These are phyloP conservation scores for Claviceps pusilla DNA, from an alignment of 2,329 filamentous ascomycete genomes.

Conservation along the genomic window DNA sequence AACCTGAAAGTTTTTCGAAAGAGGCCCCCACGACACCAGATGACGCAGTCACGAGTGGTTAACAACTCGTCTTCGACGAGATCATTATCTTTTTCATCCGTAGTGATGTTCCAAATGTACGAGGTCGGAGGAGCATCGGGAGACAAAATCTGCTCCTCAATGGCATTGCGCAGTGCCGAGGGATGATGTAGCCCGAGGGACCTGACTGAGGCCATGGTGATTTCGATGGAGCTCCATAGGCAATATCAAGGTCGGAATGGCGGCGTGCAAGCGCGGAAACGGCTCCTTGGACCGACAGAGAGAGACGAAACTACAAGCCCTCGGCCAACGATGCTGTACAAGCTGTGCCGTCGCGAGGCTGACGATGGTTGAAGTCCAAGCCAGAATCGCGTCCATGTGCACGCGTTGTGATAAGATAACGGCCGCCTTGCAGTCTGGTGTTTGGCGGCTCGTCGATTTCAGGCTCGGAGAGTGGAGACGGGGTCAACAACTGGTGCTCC, in stretches of 20 bases:
- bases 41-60: slow-evolving; percentile 57
- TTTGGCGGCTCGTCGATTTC: too few species aligned
- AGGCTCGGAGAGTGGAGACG: background rate
- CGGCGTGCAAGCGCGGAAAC: background rate
- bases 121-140: slow-evolving; percentile 46
- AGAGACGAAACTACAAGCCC: background rate
- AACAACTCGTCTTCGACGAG: slow-evolving; percentile 64
- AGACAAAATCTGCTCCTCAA: slow-evolving; percentile 64
- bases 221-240: slow-evolving; percentile 18
- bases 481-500: background rate
- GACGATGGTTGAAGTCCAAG: background rate
- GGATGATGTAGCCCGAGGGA: slow-evolving; percentile 87
- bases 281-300: background rate
- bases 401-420: slow-evolving; percentile 1
- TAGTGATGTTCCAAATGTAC: slow-evolving; percentile 61
- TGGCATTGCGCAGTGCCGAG: slow-evolving; percentile 65
- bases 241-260: slow-evolving; percentile 5
- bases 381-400: background rate
- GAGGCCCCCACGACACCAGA: slow-evolving; percentile 79
- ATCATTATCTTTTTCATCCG: slow-evolving; percentile 23
- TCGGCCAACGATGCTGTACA: background rate
- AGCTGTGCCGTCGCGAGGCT: background rate
- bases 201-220: slow-evolving; percentile 70
- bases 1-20: slow-evolving; percentile 79
- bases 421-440: background rate